Base-by-base conservation (phyloP, 2,329 filamentous ascomycete species). In the Colletotrichum lindemuthianum region DNA sequence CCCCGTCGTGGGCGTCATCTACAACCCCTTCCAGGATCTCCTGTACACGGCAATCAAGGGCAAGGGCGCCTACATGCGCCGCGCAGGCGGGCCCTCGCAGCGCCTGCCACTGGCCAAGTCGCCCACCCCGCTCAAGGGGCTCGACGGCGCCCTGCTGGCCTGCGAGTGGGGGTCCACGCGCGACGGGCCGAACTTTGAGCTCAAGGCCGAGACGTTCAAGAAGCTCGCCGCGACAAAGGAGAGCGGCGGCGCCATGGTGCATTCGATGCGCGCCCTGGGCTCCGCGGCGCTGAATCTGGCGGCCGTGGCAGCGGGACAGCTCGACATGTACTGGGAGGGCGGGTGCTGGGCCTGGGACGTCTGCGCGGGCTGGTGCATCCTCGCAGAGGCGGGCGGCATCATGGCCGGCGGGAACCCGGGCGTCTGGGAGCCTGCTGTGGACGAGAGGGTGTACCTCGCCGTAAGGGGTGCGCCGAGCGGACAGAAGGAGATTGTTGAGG, bases 311-410 rank as follows among this genome's bases (percentile, higher is more conserved):
- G 85, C 87, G 9, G 92, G 92, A 0, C 84, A 88, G 74, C 70
- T 92, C 33, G 92, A 95, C 74, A 71, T 87, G 24, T 95, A 92
- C 74, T 95, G 92, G 92, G 92, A 95, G 78, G 91, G 90, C 41
- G 92, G 92, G 0, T 93, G 90, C 76, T 95, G 91, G 86, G 90
- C 91, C 2, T 95, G 92, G 92, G 92, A 95, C 74, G 92, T 95
- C 2, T 92, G 90, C 72, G 92, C 92, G 6, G 92, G 89, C 0
- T 94, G 91, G 92, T 88, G 89, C 63, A 89, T 95, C 65, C 78
- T 95, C 33, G 79, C 80, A 36, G 92, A 95, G 79, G 90, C 91
- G 0, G 92, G 92, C 0, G 92, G 92, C 0, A 80, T 86, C 55
- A 87, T 95, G 81, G 90, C 85, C 8, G 84, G 90, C 72, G 90